Conservation (phyloP, 148 eudicot genomes). For the Polygonum maritimum region DNA sequence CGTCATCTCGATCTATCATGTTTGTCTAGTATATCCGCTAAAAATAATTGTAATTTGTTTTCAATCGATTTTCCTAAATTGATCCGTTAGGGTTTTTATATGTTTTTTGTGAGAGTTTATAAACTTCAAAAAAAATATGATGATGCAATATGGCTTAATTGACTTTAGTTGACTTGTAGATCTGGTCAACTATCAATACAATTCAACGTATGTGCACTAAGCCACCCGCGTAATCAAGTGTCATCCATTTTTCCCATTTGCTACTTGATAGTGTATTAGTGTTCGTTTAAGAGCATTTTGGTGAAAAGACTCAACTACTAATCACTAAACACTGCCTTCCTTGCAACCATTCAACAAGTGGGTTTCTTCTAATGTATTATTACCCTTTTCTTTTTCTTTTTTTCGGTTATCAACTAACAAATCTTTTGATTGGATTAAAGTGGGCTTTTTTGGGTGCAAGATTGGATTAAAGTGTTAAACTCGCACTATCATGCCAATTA, state of each 20-base stretch:
- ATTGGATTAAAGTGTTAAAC: neutral
- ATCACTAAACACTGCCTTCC: neutral
- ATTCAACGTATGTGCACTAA: no score
- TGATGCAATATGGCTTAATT: slow-evolving; percentile 1
- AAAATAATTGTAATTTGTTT: neutral
- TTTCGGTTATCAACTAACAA: neutral
- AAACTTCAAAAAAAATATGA: neutral
- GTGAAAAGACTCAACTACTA: no score
- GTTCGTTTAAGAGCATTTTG: no score
- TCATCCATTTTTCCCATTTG: no score
- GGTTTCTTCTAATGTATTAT: neutral
- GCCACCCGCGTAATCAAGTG: no score
- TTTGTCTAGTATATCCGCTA: no score
- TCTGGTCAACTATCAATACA: neutral
- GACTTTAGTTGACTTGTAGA: neutral
- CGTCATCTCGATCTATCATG: no score
- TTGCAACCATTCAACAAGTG: neutral
- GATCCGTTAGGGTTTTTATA: neutral
- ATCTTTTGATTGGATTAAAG: neutral
- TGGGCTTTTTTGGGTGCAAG: neutral
- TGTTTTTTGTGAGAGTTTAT: no score
- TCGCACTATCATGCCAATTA: neutral
- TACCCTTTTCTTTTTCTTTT: neutral
- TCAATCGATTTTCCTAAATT: neutral
- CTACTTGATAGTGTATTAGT: no score